Conservation (phyloP, 352 stramenopile species). For the Globisporangium canariense region DNA sequence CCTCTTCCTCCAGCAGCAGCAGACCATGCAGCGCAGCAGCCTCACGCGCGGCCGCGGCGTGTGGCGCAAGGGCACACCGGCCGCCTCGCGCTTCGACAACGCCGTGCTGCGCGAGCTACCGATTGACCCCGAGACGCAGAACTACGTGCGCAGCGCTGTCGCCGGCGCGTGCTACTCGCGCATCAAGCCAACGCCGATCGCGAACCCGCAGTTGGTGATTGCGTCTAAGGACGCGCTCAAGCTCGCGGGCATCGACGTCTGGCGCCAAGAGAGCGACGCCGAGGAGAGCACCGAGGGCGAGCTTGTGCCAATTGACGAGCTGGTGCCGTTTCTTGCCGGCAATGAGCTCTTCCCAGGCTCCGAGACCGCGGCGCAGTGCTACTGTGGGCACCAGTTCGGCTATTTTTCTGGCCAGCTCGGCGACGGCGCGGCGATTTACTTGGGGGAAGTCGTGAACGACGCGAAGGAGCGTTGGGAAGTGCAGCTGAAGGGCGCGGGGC, state of each 20-base stretch:
- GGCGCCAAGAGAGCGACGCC: not conserved
- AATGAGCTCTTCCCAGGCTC: constrained; percentile 75
- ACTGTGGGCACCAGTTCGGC: constrained; percentile 91
- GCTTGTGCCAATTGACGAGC: constrained; percentile 32
- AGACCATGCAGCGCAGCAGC: constrained; percentile 7
- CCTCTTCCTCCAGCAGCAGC: not conserved
- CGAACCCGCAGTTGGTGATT: constrained; percentile 56
- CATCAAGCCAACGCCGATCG: constrained; percentile 55
- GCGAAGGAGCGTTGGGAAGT: constrained; percentile 86
- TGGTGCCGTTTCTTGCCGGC: constrained; percentile 60
- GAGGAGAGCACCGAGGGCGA: constrained; percentile 15
- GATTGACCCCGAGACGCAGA: constrained; percentile 46
- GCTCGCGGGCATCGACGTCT: constrained; percentile 59
- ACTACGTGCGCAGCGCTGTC: constrained; percentile 50
- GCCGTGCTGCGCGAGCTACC: constrained; percentile 59
- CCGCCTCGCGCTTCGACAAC: constrained; percentile 49
- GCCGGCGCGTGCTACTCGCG: constrained; percentile 59
- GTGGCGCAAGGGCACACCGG: constrained; percentile 40
- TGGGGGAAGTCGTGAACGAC: constrained; percentile 76
- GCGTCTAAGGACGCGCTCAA: constrained; percentile 43
- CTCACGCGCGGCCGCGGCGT: constrained; percentile 21
- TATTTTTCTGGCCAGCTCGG: constrained; percentile 91
- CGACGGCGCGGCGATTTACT: constrained; percentile 87
- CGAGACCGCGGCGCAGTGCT: constrained; percentile 84
- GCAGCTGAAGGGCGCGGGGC: constrained; percentile 95